Evolutionary conservation across 2,329 filamentous ascomycete genomes (phyloP), one percentile per base, ranked within the genome.

Genomic region (Ceratocystis eucalypticola): DNA sequence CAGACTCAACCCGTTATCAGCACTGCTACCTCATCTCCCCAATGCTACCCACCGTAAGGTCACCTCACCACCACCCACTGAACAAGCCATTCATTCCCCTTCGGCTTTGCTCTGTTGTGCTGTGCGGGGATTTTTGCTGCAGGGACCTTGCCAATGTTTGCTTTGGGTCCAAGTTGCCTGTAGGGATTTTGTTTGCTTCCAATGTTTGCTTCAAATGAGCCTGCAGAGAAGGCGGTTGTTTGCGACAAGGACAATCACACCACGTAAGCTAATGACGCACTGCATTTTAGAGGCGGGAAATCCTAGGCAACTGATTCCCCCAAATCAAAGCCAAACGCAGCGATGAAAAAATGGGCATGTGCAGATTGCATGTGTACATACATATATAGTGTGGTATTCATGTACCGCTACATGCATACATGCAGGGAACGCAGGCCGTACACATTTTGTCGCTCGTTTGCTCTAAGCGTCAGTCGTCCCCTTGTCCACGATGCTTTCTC

Each of bases 131-230:
- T 28, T 22, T 25, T 41, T 3, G 48, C 48, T 59, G 28, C 28
- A 59, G 25, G 55, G 55, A 28, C 28, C 55, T 37, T 37, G 55
- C 28, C 55, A 59, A 33, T 59, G 55, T 59, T 59, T 59, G 55
- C 55, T 59, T n/a, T 12, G 10, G 37, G 55, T 30, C 6, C 17
- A 37, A 30, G 30, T 59, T 59, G 17, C 55, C n/a, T 59, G 55
- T 10, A 25, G 3, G 8, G 6, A 53, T 53, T 12, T 53, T 53
- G 55, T 59, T 59, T 59, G 28, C 48, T 59, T 59, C 55, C 55
- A 59, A 59, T 59, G 55, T 59, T 59, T 59, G 55, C 55, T 12
- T 3, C 37, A 41, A 41, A 41, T 41, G 12, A 15, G 37, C 37
- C 37, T 41, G 37, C 37, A 41, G 37, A 15, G 37, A 41, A 41